phyloP scores from a whole-genome alignment of 495 filamentous ascomycete species.

The Penicillium steckii region DNA sequence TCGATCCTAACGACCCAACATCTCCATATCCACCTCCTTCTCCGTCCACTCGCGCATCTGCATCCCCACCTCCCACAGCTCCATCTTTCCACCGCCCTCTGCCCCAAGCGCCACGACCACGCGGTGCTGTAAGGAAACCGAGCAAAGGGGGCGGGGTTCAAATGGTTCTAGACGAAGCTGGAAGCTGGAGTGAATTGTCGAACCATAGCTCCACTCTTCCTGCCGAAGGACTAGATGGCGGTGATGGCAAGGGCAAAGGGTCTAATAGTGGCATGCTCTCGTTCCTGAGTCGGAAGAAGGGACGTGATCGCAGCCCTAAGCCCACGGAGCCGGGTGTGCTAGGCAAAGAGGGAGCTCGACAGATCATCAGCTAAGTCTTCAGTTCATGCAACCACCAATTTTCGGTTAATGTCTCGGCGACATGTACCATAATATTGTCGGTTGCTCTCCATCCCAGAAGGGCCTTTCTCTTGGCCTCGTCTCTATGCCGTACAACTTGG shows the following conservation, averaged over 20 bases:
- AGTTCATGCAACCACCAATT: background rate
- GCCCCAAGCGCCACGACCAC: conserved; percentile 27
- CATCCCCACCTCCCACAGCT: conserved; percentile 30
- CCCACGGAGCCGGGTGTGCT: conserved; percentile 90
- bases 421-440: background rate
- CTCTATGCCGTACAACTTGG: background rate
- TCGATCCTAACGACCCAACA: conserved; percentile 30
- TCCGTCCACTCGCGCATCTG: conserved; percentile 18
- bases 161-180: conserved; percentile 82
- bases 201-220: conserved; percentile 78
- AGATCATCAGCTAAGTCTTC: conserved; percentile 44
- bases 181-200: conserved; percentile 86
- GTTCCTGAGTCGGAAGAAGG: conserved; percentile 85
- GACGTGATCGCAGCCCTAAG: conserved; percentile 87
- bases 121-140: conserved; percentile 53
- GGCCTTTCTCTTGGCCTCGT: too few relatives aligned
- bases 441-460: background rate
- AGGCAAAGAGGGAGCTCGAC: conserved; percentile 89
- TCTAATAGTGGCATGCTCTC: conserved; percentile 78
- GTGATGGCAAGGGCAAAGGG: conserved; percentile 47
- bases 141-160: conserved; percentile 84
- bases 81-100: conserved; percentile 40
- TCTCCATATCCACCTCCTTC: conserved; percentile 25
- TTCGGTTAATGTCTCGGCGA: background rate
- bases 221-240: conserved; percentile 54